Evolutionary conservation across 2,329 filamentous ascomycete species (phyloP).

Genomic region (Diaporthe sp.): DNA sequence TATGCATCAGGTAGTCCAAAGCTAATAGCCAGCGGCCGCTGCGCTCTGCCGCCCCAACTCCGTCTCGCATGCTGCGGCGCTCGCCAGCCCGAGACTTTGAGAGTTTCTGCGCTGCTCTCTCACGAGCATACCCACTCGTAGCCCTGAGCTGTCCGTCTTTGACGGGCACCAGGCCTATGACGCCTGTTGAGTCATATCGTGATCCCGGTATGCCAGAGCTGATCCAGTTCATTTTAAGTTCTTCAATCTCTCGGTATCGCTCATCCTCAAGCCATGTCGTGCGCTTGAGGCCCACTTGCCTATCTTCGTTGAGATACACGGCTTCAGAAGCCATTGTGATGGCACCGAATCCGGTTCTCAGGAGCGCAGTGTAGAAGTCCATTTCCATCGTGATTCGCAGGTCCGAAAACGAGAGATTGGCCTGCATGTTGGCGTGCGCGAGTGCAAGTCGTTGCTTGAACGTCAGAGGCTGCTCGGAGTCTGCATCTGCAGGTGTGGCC

Average conservation of each 20-base stretch:
- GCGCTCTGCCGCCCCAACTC: constrained; percentile 83
- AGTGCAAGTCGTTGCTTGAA: constrained; percentile 73
- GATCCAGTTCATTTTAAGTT: constrained; percentile 64
- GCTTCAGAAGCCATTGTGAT: constrained; percentile 95
- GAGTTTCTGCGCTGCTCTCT: constrained; percentile 74
- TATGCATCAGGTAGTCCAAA: constrained; percentile 81
- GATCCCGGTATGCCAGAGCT: constrained; percentile 60
- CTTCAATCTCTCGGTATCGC: constrained; percentile 81
- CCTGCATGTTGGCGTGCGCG: constrained; percentile 92
- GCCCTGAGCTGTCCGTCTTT: constrained; percentile 58
- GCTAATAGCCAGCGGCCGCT: constrained; percentile 83
- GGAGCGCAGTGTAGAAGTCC: constrained; percentile 93
- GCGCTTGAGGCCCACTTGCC: constrained; percentile 76
- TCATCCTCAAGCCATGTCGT: constrained; percentile 96
- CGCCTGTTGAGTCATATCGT: constrained; percentile 65
- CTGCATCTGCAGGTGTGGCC: constrained; percentile 66
- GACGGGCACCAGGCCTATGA: constrained; percentile 68
- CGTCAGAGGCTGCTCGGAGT: constrained; percentile 49
- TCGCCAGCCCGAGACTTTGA: constrained; percentile 60
- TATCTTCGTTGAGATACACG: constrained; percentile 94
- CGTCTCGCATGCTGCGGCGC: constrained; percentile 64
- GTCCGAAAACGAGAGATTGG: constrained; percentile 85
- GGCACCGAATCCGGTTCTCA: constrained; percentile 88
- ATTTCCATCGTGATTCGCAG: constrained; percentile 87
- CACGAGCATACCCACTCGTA: constrained; percentile 74